These are phyloP conservation scores for Camelina hispida DNA, from an alignment of 345 rosid genomes.

Conservation along the genomic window DNA sequence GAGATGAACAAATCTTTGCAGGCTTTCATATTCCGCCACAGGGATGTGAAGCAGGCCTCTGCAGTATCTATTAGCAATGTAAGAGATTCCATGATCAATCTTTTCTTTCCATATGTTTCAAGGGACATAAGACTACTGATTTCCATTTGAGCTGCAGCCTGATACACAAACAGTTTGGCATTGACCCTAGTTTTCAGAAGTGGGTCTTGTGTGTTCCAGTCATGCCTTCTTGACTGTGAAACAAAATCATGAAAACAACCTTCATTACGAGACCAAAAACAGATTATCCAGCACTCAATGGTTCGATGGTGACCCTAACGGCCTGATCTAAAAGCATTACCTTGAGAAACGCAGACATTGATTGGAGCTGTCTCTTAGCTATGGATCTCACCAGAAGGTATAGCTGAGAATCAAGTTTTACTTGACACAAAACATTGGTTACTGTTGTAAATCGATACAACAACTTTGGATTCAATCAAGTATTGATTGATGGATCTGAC, in stretches of 20 bases:
- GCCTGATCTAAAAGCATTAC: slow-evolving; percentile 49
- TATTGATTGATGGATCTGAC: too few species aligned
- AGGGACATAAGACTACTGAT: slow-evolving; percentile 66
- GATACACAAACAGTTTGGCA: slow-evolving; percentile 75
- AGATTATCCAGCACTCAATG: not conserved
- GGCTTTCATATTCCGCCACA: slow-evolving; percentile 75
- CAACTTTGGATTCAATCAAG: too few species aligned
- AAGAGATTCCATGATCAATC: slow-evolving; percentile 71
- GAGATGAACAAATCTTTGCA: slow-evolving; percentile 73
- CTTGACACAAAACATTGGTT: slow-evolving; percentile 56
- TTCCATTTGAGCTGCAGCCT: slow-evolving; percentile 70
- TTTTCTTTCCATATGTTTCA: slow-evolving; percentile 74
- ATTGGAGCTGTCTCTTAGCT: slow-evolving; percentile 78
- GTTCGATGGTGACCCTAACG: too few species aligned
- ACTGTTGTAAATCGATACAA: too few species aligned
- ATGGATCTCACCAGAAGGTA: slow-evolving; percentile 62
- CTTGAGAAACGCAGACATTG: slow-evolving; percentile 75
- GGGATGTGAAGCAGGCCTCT: slow-evolving; percentile 71
- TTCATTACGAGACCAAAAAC: not conserved
- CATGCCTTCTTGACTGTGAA: slow-evolving; percentile 71
- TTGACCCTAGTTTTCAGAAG: slow-evolving; percentile 65
- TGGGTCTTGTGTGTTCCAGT: slow-evolving; percentile 74
- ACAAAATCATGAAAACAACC: not conserved
- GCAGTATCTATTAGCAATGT: slow-evolving; percentile 73
- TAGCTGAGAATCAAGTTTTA: slow-evolving; percentile 57